Conservation (phyloP, 345 rosid species). For the Cardamine resedifolia region DNA sequence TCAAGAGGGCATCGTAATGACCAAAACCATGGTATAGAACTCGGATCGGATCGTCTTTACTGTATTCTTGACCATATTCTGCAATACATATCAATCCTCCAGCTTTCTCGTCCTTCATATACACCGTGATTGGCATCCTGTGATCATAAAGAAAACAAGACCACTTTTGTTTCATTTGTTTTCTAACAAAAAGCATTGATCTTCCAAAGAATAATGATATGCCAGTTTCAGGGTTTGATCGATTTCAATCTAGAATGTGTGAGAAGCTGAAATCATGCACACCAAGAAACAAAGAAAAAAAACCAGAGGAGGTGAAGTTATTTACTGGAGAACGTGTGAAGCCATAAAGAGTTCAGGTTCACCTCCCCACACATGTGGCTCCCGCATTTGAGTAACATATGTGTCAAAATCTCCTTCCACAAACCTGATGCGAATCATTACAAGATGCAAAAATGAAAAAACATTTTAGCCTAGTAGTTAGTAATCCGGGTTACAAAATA, state of each 20-base stretch:
- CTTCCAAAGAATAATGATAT: neutral
- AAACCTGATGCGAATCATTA: slow-evolving; percentile 59
- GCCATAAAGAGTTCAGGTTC: slow-evolving; percentile 98
- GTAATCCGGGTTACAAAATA: neutral
- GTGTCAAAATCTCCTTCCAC: slow-evolving; percentile 90
- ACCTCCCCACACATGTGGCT: slow-evolving; percentile 98
- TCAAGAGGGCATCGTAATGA: slow-evolving; percentile 80
- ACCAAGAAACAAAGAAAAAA: neutral
- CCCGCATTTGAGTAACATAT: slow-evolving; percentile 68
- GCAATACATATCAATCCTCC: slow-evolving; percentile 83
- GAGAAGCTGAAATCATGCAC: too few species aligned
- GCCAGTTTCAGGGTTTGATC: too few species aligned
- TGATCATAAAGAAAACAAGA: slow-evolving; percentile 5
- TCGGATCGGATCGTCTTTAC: slow-evolving; percentile 71
- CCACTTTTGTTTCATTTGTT: neutral
- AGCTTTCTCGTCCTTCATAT: slow-evolving; percentile 67
- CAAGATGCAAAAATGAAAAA: neutral
- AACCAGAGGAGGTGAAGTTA: slow-evolving; percentile 13
- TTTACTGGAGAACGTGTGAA: slow-evolving; percentile 85
- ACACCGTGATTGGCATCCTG: slow-evolving; percentile 93
- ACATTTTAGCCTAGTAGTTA: neutral
- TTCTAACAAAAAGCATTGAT: neutral
- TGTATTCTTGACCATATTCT: slow-evolving; percentile 89
- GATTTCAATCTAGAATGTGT: too few species aligned
- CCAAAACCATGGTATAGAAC: slow-evolving; percentile 89